These are phyloP conservation scores for Atalantia buxifolia DNA, from an alignment of 345 rosid species.

Conservation along the genomic window DNA sequence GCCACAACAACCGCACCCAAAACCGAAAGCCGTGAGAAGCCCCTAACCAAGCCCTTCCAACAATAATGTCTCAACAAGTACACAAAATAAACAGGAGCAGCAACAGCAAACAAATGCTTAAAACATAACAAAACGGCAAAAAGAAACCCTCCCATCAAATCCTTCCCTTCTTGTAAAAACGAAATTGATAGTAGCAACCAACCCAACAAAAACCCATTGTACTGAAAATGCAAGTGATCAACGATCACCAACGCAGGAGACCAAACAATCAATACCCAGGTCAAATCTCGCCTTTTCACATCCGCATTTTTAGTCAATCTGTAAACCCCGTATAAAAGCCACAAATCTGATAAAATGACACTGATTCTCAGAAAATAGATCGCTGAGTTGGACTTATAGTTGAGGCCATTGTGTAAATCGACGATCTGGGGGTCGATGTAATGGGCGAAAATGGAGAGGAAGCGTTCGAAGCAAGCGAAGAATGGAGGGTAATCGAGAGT, in stretches of 20 bases:
- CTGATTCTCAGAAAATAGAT: constrained; percentile 65
- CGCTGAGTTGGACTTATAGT: constrained; percentile 47
- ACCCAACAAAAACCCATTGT: constrained; percentile 86
- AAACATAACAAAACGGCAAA: constrained; percentile 81
- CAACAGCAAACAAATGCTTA: constrained; percentile 91
- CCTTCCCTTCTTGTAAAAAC: constrained; percentile 69
- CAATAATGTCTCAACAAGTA: constrained; percentile 85
- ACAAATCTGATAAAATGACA: constrained; percentile 71
- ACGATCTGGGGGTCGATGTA: constrained; percentile 68
- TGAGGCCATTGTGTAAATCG: constrained; percentile 54
- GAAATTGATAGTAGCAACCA: constrained; percentile 76
- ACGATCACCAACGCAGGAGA: constrained; percentile 82
- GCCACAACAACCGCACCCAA: constrained; percentile 65
- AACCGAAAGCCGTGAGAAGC: constrained; percentile 45
- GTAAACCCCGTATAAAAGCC: constrained; percentile 52
- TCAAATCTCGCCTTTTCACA: constrained; percentile 35
- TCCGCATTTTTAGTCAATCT: constrained; percentile 42
- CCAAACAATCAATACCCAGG: constrained; percentile 70
- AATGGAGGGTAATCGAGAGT: constrained; percentile 95
- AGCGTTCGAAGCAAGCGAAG: constrained; percentile 64
- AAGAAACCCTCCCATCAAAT: constrained; percentile 74
- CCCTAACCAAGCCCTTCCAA: constrained; percentile 52
- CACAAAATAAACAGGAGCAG: constrained; percentile 89
- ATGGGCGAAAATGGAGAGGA: constrained; percentile 54
- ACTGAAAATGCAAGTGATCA: constrained; percentile 93